phyloP scores from a whole-genome alignment of 805 yeast genomes.

The Sporopachydermia lactativora region DNA sequence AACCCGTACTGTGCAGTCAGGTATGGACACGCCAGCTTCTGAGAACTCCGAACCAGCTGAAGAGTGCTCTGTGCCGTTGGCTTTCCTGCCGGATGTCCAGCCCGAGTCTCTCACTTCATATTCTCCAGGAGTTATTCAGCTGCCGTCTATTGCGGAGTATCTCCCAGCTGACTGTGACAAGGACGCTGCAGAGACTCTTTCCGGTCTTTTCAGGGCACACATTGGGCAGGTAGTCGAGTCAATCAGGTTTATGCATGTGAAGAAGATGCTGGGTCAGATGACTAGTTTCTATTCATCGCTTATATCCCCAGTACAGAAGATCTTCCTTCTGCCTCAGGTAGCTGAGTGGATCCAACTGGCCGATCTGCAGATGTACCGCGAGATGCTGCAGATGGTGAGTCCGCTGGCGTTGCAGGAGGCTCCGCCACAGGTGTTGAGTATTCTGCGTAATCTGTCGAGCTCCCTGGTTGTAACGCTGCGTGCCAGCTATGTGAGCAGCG shows the following conservation, averaged over 20 bases:
- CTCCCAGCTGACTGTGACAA: slow-evolving; percentile 32
- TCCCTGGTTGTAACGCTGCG: slow-evolving; percentile 24
- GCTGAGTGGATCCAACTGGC: slow-evolving; percentile 54
- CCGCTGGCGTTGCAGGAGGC: slow-evolving; percentile 44
- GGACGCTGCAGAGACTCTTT: slow-evolving; percentile 49
- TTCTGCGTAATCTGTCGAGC: slow-evolving; percentile 38
- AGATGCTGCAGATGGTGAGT: slow-evolving; percentile 42
- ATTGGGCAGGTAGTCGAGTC: slow-evolving; percentile 52
- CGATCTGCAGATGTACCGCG: slow-evolving; percentile 47
- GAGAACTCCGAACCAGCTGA: background rate
- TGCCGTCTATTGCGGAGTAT: slow-evolving; percentile 23
- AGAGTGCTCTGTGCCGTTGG: background rate
- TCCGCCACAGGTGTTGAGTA: slow-evolving; percentile 39
- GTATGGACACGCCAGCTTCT: background rate
- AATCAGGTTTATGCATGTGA: slow-evolving; percentile 52
- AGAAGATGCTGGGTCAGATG: slow-evolving; percentile 40
- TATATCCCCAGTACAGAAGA: slow-evolving; percentile 46
- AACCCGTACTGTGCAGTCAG: background rate
- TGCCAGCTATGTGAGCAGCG: slow-evolving; percentile 22
- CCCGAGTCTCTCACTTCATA: background rate
- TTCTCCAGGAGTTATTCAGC: background rate
- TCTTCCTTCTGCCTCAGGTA: slow-evolving; percentile 35
- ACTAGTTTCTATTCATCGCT: slow-evolving; percentile 39
- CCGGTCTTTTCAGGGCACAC: slow-evolving; percentile 47
- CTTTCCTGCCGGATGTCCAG: background rate